A percentile compares a stretch with the other conserved stretches of the same genome.
phyloP scores from a whole-genome alignment of 2,329 filamentous ascomycete species.

The Ophiosphaerella herpotricha region DNA sequence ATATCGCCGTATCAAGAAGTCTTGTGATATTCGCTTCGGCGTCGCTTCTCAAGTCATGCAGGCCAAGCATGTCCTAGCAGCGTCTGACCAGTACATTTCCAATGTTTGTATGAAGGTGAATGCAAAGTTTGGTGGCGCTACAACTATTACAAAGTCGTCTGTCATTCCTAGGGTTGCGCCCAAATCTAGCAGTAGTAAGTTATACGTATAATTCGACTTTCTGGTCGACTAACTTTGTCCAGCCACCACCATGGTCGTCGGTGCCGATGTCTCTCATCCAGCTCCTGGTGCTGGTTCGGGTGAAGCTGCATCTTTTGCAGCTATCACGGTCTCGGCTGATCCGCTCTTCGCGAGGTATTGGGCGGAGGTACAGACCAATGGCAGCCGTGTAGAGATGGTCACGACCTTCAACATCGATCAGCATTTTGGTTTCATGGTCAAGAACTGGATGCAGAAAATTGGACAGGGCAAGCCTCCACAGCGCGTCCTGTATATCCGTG shows the following conservation, averaged over 20 bases:
- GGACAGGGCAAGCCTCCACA: constrained; percentile 62
- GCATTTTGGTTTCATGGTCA: constrained; percentile 68
- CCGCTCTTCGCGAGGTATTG: constrained; percentile 72
- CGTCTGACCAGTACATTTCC: constrained; percentile 81
- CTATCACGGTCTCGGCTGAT: constrained; percentile 83
- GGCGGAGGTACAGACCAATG: constrained; percentile 81
- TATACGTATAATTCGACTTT: not conserved
- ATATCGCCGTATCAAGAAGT: constrained; percentile 89
- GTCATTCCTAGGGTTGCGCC: constrained; percentile 37
- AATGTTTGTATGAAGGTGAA: constrained; percentile 98
- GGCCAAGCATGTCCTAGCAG: constrained; percentile 68
- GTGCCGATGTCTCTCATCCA: constrained; percentile 87
- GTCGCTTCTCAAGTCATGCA: constrained; percentile 84
- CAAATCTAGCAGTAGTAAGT: constrained; percentile 13
- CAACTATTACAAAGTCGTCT: constrained; percentile 56
- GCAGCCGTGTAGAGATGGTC: constrained; percentile 79
- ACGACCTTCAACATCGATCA: constrained; percentile 66
- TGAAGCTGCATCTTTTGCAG: constrained; percentile 73
- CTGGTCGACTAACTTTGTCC: not conserved
- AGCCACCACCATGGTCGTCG: constrained; percentile 75
- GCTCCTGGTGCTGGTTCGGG: constrained; percentile 59
- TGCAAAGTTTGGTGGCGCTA: constrained; percentile 87
- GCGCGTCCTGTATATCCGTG: constrained; percentile 90
- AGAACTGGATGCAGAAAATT: constrained; percentile 65
- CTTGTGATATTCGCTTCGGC: constrained; percentile 82